These are phyloP conservation scores for Grosmannia huntii DNA, from an alignment of 2,329 filamentous ascomycete species.

Conservation along the genomic window DNA sequence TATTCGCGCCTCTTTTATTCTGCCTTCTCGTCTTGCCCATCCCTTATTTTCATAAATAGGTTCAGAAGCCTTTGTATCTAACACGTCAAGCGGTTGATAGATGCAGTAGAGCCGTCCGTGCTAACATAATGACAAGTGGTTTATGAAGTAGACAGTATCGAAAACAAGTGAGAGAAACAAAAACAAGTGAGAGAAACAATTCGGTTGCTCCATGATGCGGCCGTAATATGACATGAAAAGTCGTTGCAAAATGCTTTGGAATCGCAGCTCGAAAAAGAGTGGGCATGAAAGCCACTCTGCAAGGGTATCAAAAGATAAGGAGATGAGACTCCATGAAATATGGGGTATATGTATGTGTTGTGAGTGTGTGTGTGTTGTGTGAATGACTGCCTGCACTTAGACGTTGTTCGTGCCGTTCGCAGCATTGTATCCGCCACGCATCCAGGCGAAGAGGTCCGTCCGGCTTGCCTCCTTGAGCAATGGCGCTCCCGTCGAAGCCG, in stretches of 20 bases:
- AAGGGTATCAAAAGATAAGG: not conserved
- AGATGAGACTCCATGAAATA: no score
- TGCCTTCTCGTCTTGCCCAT: not conserved
- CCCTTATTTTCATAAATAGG: not conserved
- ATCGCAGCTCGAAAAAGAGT: no score
- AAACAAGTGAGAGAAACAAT: not conserved
- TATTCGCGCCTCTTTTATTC: not conserved
- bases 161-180: not conserved
- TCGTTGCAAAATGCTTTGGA: not conserved
- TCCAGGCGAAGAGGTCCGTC: constrained; percentile 4
- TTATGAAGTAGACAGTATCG: not conserved
- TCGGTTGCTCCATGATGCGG: not conserved
- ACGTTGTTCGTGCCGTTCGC: not conserved
- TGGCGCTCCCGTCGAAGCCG: not conserved
- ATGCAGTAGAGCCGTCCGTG: no score
- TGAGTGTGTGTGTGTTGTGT: no score
- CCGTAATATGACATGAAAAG: not conserved
- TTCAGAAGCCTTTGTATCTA: no score
- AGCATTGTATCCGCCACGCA: constrained; percentile 1
- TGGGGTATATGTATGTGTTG: no score
- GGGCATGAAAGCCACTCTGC: not conserved
- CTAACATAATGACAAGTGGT: no score
- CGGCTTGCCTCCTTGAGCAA: not conserved
- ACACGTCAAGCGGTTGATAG: no score
- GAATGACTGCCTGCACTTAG: not conserved